Conservation (phyloP, 352 stramenopile genomes). For the Phytophthora podocarpi region DNA sequence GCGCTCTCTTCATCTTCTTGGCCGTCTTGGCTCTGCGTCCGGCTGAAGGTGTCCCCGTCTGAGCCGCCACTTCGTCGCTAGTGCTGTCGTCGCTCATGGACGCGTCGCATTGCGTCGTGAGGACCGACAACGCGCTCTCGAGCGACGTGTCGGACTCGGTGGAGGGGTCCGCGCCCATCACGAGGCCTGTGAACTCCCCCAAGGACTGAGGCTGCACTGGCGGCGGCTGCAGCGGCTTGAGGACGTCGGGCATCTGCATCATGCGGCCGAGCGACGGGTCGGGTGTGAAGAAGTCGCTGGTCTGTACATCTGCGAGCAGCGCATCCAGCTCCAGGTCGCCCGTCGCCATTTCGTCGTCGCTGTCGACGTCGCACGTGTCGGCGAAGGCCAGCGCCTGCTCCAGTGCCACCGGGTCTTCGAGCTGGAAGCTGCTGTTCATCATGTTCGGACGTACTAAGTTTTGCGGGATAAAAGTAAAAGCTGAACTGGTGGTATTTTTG, state of each 20-base stretch:
- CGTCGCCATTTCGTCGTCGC: conserved; percentile 23
- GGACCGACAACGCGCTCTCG: conserved; percentile 28
- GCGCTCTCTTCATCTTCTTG: conserved; percentile 32
- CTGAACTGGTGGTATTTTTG: neutral
- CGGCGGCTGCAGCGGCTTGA: conserved; percentile 11
- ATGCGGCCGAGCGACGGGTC: conserved; percentile 18
- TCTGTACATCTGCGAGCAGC: conserved; percentile 27
- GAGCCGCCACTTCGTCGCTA: conserved; percentile 5
- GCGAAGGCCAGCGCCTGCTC: conserved; percentile 49
- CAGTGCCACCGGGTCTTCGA: conserved; percentile 37
- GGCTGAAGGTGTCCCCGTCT: neutral
- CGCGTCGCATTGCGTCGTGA: conserved; percentile 27
- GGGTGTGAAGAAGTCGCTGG: conserved; percentile 20
- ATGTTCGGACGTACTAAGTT: no score
- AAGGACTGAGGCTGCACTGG: neutral
- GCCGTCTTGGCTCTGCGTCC: neutral
- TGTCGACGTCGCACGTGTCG: conserved; percentile 41
- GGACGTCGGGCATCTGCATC: conserved; percentile 9
- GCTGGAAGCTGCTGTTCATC: conserved; percentile 31
- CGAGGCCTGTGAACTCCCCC: conserved; percentile 29
- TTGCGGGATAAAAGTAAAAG: no score
- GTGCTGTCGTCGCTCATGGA: conserved; percentile 19
- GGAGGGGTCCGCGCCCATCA: neutral
- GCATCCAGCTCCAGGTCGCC: conserved; percentile 23
- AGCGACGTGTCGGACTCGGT: conserved; percentile 23